Conservation (phyloP, 345 rosid species). For the Litchi chinensis region DNA sequence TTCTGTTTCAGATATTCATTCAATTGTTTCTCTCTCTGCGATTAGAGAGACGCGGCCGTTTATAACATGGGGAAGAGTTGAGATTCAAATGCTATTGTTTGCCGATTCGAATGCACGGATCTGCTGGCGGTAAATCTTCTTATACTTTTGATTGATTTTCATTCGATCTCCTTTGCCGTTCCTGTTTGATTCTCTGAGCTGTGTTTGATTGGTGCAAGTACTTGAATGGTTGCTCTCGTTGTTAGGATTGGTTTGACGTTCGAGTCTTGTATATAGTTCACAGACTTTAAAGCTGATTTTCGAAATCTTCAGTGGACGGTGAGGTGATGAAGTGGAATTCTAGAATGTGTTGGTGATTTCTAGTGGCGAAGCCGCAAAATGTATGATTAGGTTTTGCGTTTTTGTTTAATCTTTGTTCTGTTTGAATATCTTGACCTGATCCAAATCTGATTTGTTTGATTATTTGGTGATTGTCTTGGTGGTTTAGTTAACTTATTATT, state of each 20-base stretch:
- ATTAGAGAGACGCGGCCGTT: conserved; percentile 12
- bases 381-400: neutral
- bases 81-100: conserved; percentile 41
- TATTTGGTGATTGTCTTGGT: neutral
- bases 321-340: conserved; percentile 8
- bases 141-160: neutral
- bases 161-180: neutral
- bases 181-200: neutral
- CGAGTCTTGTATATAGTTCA: neutral
- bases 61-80: conserved; percentile 14
- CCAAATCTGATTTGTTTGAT: conserved; percentile 2
- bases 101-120: conserved; percentile 38
- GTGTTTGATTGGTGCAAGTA: conserved; percentile 4
- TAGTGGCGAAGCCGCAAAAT: neutral
- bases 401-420: neutral
- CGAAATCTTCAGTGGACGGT: neutral
- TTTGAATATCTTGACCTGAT: neutral
- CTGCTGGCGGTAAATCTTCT: conserved; percentile 37
- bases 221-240: neutral
- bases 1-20: conserved; percentile 19
- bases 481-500: neutral
- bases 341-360: neutral
- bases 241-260: neutral
- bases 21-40: conserved; percentile 7
- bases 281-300: neutral